A percentile compares a stretch with the other conserved stretches of the same genome.
Evolutionary conservation across 345 rosid genomes (phyloP).

Genomic region (Salix suchowensis): DNA sequence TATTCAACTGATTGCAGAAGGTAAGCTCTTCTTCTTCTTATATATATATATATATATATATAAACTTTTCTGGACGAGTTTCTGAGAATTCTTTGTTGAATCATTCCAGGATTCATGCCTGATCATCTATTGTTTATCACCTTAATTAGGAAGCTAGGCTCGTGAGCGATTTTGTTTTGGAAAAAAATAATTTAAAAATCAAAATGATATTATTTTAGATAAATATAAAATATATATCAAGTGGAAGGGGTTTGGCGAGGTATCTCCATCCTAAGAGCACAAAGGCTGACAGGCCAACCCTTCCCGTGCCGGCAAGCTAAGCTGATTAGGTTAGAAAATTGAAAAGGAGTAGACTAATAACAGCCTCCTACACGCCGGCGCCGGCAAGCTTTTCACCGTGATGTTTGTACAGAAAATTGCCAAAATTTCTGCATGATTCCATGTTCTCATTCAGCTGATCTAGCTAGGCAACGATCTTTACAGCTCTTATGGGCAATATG

Average conservation of each 20-base stretch:
- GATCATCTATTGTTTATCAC: neutral
- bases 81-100: neutral
- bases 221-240: too few relatives aligned
- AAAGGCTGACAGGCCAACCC: neutral
- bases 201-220: too few relatives aligned
- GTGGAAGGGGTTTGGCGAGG: too few relatives aligned
- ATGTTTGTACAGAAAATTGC: neutral
- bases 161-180: neutral
- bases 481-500: neutral
- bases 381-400: neutral
- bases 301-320: neutral
- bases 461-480: neutral
- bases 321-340: neutral
- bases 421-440: neutral
- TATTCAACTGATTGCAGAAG: slow-evolving; percentile 14
- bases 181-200: neutral
- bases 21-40: neutral
- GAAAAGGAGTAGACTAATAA: neutral
- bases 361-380: neutral
- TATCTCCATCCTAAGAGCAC: too few relatives aligned
- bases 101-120: neutral
- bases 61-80: neutral
- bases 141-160: too few relatives aligned
- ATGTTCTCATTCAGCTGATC: slow-evolving; percentile 6
- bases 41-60: neutral